These are phyloP conservation scores for Salvia rosmarinus DNA, from an alignment of 257 asterid species.

Conservation along the genomic window DNA sequence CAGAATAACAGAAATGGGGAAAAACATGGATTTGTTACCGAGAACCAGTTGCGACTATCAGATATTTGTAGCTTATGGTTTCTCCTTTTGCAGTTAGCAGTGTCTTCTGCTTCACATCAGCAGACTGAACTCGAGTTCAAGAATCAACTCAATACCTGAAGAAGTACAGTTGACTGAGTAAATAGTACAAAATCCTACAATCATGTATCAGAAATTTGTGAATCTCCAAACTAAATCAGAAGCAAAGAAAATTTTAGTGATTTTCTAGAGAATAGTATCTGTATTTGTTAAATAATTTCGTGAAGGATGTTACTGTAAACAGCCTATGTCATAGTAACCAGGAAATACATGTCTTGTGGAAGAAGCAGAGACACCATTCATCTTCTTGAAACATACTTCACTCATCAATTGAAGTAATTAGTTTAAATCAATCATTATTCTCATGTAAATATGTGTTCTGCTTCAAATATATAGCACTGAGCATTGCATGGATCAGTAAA, in stretches of 20 bases:
- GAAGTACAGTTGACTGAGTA: not conserved
- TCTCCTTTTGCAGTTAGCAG: constrained; percentile 74
- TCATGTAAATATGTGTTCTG: too few species aligned
- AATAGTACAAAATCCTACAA: not conserved
- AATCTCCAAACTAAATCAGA: not conserved
- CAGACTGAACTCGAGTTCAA: constrained; percentile 77
- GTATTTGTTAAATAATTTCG: too few species aligned
- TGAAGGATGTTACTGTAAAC: too few species aligned
- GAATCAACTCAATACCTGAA: constrained; percentile 77
- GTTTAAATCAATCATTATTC: too few species aligned
- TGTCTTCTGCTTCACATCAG: constrained; percentile 78
- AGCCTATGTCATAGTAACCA: too few species aligned
- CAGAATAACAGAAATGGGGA: not conserved
- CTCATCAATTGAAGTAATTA: too few species aligned
- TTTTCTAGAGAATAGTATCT: too few species aligned
- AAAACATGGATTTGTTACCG: constrained; percentile 51
- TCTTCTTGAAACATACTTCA: too few species aligned
- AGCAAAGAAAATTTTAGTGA: not conserved
- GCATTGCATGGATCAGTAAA: too few species aligned
- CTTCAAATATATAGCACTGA: too few species aligned
- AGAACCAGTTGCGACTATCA: constrained; percentile 84
- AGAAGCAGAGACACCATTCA: too few species aligned
- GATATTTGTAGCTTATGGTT: constrained; percentile 82
- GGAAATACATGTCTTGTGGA: too few species aligned
- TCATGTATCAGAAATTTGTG: not conserved